These are phyloP conservation scores for Beverwykella pulmonaria DNA, from an alignment of 495 filamentous ascomycete genomes.

Conservation along the genomic window DNA sequence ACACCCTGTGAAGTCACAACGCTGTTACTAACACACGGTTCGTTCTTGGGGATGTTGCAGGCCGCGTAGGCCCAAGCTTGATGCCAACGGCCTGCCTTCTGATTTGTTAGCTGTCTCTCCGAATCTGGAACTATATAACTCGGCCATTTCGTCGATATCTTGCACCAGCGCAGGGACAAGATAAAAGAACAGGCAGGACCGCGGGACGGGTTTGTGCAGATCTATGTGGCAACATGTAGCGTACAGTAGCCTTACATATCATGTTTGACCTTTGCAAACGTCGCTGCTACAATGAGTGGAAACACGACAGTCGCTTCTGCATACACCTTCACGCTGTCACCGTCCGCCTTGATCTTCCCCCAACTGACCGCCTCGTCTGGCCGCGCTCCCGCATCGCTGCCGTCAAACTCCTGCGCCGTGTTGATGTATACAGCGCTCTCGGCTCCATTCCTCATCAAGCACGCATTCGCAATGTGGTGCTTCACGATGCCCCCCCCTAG, in stretches of 20 bases:
- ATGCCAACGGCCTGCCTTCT: too few relatives aligned
- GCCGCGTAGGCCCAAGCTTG: too few relatives aligned
- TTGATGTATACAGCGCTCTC: slow-evolving; percentile 97
- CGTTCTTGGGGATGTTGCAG: too few relatives aligned
- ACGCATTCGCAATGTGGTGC: slow-evolving; percentile 97
- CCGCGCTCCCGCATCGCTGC: slow-evolving; percentile 91
- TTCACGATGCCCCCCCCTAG: slow-evolving; percentile 92
- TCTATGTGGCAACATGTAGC: neutral
- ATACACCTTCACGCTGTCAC: slow-evolving; percentile 88
- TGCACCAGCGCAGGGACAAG: neutral
- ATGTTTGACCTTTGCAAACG: slow-evolving; percentile 67
- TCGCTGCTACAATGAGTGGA: slow-evolving; percentile 91
- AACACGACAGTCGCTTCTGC: slow-evolving; percentile 91
- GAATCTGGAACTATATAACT: too few relatives aligned
- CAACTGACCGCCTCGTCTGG: slow-evolving; percentile 97
- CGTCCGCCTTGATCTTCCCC: slow-evolving; percentile 94
- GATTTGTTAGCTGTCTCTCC: too few relatives aligned
- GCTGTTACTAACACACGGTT: too few relatives aligned
- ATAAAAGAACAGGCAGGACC: neutral
- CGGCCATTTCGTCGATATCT: too few relatives aligned
- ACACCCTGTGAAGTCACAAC: too few relatives aligned
- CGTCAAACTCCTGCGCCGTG: slow-evolving; percentile 95
- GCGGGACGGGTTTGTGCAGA: neutral
- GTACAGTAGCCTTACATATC: neutral
- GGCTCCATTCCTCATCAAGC: slow-evolving; percentile 93